Evolutionary conservation across 2,329 filamentous ascomycete genomes (phyloP).

Genomic region (Calonectria fujianensis): DNA sequence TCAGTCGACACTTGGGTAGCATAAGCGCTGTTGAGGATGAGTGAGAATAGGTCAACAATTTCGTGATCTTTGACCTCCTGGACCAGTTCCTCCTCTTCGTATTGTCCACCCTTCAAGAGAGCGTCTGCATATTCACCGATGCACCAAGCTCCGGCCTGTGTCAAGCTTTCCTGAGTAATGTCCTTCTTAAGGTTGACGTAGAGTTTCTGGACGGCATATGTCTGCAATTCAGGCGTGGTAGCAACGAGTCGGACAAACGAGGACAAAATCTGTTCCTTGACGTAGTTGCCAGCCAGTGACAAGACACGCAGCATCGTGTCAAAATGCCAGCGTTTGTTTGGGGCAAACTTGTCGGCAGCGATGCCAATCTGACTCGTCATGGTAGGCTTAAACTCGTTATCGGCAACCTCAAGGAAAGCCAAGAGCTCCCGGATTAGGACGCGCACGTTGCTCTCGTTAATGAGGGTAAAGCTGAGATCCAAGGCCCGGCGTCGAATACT

Average conservation of each 20-base stretch:
- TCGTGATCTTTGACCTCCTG: constrained; percentile 88
- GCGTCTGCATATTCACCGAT: constrained; percentile 98
- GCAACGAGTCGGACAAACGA: constrained; percentile 97
- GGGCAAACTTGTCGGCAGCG: constrained; percentile 95
- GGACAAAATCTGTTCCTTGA: constrained; percentile 97
- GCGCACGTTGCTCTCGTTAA: constrained; percentile 97
- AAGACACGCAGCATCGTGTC: constrained; percentile 97
- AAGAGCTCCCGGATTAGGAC: constrained; percentile 94
- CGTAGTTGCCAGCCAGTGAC: constrained; percentile 95
- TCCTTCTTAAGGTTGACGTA: constrained; percentile 95
- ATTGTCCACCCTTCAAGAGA: constrained; percentile 90
- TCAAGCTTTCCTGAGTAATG: constrained; percentile 97
- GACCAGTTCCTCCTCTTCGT: constrained; percentile 94
- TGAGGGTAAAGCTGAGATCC: constrained; percentile 97
- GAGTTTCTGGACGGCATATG: constrained; percentile 96
- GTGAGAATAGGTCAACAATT: constrained; percentile 92
- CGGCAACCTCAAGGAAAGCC: constrained; percentile 96
- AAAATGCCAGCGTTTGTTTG: constrained; percentile 98
- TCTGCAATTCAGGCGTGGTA: constrained; percentile 94
- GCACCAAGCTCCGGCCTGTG: constrained; percentile 95
- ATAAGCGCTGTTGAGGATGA: constrained; percentile 95
- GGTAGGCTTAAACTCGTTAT: constrained; percentile 98
- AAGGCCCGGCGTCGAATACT: constrained; percentile 97
- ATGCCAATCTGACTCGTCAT: constrained; percentile 99
- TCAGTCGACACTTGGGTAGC: constrained; percentile 93